phyloP scores from a whole-genome alignment of 2,329 filamentous ascomycete genomes.

The Colletotrichum sojae region DNA sequence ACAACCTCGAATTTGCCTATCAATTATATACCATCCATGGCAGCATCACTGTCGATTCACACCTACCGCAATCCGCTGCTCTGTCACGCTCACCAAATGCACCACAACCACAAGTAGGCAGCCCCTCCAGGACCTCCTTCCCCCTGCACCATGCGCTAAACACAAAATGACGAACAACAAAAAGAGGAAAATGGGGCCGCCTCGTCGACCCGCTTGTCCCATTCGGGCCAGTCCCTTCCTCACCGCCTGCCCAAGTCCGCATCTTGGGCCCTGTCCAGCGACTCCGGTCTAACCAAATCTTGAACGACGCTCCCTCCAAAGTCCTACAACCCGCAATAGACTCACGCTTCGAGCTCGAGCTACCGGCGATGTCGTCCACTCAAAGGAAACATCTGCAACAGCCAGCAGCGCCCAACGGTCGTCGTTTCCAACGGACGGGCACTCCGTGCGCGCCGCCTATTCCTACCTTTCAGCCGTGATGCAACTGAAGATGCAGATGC shows the following conservation, averaged over 20 bases:
- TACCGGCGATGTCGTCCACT: background rate
- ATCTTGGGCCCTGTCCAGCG: slow-evolving; percentile 5
- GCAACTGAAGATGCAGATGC: slow-evolving; percentile 5
- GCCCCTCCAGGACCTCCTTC: background rate
- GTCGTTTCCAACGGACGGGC: slow-evolving; percentile 27
- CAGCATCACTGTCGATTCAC: too few species aligned
- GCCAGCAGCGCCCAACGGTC: slow-evolving; percentile 2
- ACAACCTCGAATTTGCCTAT: too few species aligned
- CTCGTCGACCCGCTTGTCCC: slow-evolving; percentile 16
- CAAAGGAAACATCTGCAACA: background rate
- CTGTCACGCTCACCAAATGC: too few species aligned
- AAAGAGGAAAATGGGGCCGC: slow-evolving; percentile 22
- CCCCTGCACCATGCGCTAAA: slow-evolving; percentile 8
- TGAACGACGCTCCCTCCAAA: background rate
- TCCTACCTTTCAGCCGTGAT: background rate
- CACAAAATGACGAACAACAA: slow-evolving; percentile 21
- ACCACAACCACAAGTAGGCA: too few species aligned
- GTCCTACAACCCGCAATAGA: background rate
- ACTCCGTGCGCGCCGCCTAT: slow-evolving; percentile 19
- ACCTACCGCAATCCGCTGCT: too few species aligned
- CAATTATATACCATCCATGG: too few species aligned
- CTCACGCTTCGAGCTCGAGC: background rate
- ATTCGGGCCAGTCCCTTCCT: slow-evolving; percentile 2
- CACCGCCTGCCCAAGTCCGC: slow-evolving; percentile 18
- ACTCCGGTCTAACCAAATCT: slow-evolving; percentile 7